Evolutionary conservation across 495 filamentous ascomycete genomes (phyloP), one percentile per base, ranked within the genome.

Genomic region (Aspergillus incahuasiensis): DNA sequence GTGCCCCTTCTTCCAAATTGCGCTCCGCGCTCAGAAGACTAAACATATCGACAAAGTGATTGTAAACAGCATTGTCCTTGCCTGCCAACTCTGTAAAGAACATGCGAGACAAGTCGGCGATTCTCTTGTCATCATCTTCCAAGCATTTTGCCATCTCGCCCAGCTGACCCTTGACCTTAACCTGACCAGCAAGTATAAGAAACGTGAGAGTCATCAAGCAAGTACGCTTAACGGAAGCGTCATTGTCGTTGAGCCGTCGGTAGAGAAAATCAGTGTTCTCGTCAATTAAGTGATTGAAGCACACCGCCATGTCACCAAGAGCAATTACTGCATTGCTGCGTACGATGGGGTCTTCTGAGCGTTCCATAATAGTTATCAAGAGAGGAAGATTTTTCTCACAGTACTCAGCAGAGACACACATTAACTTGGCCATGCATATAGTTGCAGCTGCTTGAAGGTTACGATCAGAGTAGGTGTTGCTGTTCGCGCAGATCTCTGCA

Each of bases 21-120:
- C 79, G 79, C 60, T 95, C 92, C 0, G 90, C 88, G 42, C 88
- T 91, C 44, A 99, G 70, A 63, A 97, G 64, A 61, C 88, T 91
- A 71, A 99, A 99, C 90, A 99, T 99, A 63, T 99, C 95, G 11
- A 97, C 90, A 67, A 97, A 99, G 70, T 99, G 92, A 63, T 99
- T 99, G 64, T 99, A 99, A 3, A 99, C 91, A 0, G 95, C 95
- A 67, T 99, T 97, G 68, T 99, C 95, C 73, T 99, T 99, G 46
- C 90, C 95, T 30, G 89, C 87, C 12, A 99, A 77, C 73, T 99
- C 94, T 0, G 89, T 91, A 68, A 99, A 99, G 82, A 99, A 99
- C 95, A 97, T 99, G 28, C 90, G 79, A 21, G 91, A 87, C 60
- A 99, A 77, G 64, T 99, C 94, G 2, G 90, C 88, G 56, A 96